Evolutionary conservation across 495 filamentous ascomycete species (phyloP).

Genomic region (Podospora anserina): DNA sequence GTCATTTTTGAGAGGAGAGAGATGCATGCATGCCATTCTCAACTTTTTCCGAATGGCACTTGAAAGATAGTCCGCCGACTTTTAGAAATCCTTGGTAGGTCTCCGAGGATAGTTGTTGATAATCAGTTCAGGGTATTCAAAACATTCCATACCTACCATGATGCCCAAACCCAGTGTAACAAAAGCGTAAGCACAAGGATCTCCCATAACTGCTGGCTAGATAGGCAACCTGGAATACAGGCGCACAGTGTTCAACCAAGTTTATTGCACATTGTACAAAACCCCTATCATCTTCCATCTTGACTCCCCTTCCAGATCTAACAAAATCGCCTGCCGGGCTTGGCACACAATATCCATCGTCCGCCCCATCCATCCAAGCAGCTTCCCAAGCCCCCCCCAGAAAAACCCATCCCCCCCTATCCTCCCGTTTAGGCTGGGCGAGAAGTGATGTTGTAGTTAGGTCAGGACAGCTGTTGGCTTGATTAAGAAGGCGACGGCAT

Average conservation of each 20-base stretch:
- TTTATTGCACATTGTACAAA: slow-evolving; percentile 1
- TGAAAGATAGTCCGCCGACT: no score
- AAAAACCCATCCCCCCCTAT: neutral
- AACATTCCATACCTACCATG: no score
- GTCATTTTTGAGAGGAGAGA: no score
- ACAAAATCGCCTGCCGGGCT: neutral
- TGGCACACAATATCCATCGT: neutral
- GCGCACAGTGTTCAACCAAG: slow-evolving; percentile 1
- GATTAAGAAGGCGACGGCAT: neutral
- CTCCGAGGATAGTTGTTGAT: no score
- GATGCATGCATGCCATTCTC: no score
- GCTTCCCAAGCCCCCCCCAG: neutral
- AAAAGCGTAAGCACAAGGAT: no score
- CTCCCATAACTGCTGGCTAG: no score
- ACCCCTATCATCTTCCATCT: neutral
- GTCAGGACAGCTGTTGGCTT: neutral
- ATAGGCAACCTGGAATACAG: neutral
- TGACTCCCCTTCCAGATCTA: neutral
- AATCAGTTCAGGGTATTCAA: no score
- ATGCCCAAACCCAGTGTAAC: no score
- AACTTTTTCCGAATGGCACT: no score
- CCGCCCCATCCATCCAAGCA: neutral
- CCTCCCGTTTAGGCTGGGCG: neutral
- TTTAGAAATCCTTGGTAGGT: no score
- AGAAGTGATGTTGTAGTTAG: neutral